Percentiles rank a stretch among this genome's conserved stretches.
phyloP scores from a whole-genome alignment of 768 basidiomycete species.

The Termitomyces sp. region DNA sequence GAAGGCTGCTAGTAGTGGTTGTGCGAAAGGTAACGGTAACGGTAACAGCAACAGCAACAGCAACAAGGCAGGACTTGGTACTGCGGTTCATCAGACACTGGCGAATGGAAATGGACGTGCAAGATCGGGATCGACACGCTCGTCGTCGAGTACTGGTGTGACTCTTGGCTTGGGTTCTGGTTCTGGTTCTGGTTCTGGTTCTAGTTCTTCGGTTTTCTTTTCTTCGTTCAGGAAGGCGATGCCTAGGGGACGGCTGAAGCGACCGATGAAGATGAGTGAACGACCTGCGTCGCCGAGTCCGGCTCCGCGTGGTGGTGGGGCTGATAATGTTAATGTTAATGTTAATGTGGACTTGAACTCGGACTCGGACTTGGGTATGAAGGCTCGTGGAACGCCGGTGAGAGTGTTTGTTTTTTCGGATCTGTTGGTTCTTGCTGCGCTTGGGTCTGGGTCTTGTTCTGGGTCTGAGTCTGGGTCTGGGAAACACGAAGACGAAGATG shows the following conservation, averaged over 20 bases:
- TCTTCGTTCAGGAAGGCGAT: slow-evolving; percentile 16
- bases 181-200: background rate
- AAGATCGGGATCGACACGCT: slow-evolving; percentile 37
- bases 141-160: slow-evolving; percentile 20
- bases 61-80: slow-evolving; percentile 31
- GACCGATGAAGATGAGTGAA: slow-evolving; percentile 11
- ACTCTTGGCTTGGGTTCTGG: slow-evolving; percentile 18
- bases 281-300: slow-evolving; percentile 11
- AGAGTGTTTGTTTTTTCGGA: slow-evolving; percentile 58
- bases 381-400: slow-evolving; percentile 17
- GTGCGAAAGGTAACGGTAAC: background rate
- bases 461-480: background rate
- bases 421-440: slow-evolving; percentile 55
- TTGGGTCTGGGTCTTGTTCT: slow-evolving; percentile 20
- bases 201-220: slow-evolving; percentile 12
- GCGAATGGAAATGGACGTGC: slow-evolving; percentile 27
- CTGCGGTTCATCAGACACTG: slow-evolving; percentile 36
- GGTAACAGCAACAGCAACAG: background rate
- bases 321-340: background rate
- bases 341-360: background rate
- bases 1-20: slow-evolving; percentile 2
- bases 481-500: background rate
- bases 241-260: slow-evolving; percentile 10
- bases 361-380: background rate
- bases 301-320: background rate